Evolutionary conservation across 495 filamentous ascomycete species (phyloP), one percentile per base, ranked within the genome.

Genomic region (Aspergillus avenaceus): DNA sequence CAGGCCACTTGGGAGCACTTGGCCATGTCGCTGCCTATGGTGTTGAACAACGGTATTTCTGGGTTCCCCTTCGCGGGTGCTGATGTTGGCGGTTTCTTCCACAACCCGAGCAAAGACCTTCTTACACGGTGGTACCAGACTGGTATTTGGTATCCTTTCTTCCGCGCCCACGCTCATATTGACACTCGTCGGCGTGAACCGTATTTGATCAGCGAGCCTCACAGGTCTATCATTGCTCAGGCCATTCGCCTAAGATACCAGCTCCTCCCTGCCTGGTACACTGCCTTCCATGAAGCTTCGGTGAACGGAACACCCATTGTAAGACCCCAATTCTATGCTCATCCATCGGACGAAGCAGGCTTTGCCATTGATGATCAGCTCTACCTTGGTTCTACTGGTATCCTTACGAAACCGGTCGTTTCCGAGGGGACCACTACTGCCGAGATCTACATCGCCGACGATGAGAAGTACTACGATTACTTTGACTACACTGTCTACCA

Each of bases 81-180:
- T 18, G 93, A 98, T 65, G 93, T 98, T 13, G 95, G 92, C 28
- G 93, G 93, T 28, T 98, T 98, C 80, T 98, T 98, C 60, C 90
- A 93, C 42, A 96, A 98, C 68, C 93, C 93, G 0, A 84, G 83
- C 52, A 90, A 90, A 61, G 91, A 97, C 47, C 82, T 98, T 7
- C 75, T 92, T 45, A 88, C 88, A 4, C 84, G 93, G 24, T 98
- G 95, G 93, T 98, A 96, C 67, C 93, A 98, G 67, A 82, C 90
- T 31, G 95, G 93, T 46, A 89, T 89, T 32, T 98, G 95, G 82
- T 97, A 97, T 65, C 93, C 93, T 18, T 98, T 97, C 78, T 96
- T 97, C 86, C 87, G 93, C 32, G 93, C 80, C n/a, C 93, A 98
- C 60, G 93, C 93, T 14, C 93, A 98, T 64, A 97, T 97, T 53